Evolutionary conservation across 257 asterid genomes (phyloP), one percentile per base, ranked within the genome.

Genomic region (Forsythia suspensa): DNA sequence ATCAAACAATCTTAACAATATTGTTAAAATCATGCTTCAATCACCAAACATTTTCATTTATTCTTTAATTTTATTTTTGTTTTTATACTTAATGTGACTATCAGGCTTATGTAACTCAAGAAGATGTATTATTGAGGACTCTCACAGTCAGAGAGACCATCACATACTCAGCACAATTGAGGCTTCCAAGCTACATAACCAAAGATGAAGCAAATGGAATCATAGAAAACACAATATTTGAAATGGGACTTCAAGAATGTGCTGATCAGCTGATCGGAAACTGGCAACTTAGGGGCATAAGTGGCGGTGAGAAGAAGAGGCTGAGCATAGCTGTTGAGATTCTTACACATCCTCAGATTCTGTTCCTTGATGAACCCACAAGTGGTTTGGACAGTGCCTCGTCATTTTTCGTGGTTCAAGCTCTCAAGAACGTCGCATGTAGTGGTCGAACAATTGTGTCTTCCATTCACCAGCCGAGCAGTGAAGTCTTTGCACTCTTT

Each of bases 261-360:
- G 93, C 92, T 0, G 91, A 95, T 70, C 80, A 76, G 34, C 72
- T 91, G 18, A 90, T 95, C 51, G 99, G 99, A 4, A 93, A 91
- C 89, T 93, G 99, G 99, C 98, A 91, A 59, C 77, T 88, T 42
- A 85, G 99, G 71, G 97, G 99, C 72, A 88, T 95, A 21, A 95
- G 99, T 44, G 98, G 99, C 1, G 99, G 99, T 6, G 99, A 95
- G 81, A 93, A 90, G 83, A 95, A 93, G 90, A 80, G 99, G 89
- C 87, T 95, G 0, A 91, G 99, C 80, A 93, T 95, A 48, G 99
- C 98, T 3, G 68, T 93, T n/a, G 99, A 95, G 88, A 89, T 90
- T 44, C 86, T 95, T 6, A 91, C 96, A 0, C 91, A 88, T 43
- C 99, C 99, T 4, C 80, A 77, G 5, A 76, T 95, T 0, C 34